A percentile compares a stretch with the other conserved stretches of the same genome.
These are phyloP conservation scores for Biscogniauxia marginata DNA, from an alignment of 2,329 filamentous ascomycete species.

Conservation along the genomic window DNA sequence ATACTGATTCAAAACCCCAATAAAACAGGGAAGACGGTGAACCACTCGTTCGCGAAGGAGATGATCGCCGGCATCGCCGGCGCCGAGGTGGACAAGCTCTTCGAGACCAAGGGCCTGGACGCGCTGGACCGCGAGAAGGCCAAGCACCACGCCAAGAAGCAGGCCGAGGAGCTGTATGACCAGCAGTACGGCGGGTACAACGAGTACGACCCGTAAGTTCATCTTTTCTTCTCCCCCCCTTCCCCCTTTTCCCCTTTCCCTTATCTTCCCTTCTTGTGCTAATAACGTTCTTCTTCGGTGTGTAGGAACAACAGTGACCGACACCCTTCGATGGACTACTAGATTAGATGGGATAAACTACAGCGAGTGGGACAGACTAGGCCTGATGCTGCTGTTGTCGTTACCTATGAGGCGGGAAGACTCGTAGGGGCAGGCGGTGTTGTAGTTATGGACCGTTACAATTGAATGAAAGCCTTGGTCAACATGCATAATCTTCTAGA, in stretches of 20 bases:
- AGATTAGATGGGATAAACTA: too few relatives aligned
- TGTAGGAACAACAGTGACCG: slow-evolving; percentile 9
- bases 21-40: slow-evolving; percentile 63
- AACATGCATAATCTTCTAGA: too few relatives aligned
- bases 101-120: slow-evolving; percentile 68
- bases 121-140: slow-evolving; percentile 57
- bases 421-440: too few relatives aligned
- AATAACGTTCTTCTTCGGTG: not conserved
- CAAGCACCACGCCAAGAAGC: slow-evolving; percentile 56
- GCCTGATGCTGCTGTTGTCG: too few relatives aligned
- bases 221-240: not conserved
- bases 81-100: slow-evolving; percentile 73
- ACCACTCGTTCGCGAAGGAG: slow-evolving; percentile 77
- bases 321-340: slow-evolving; percentile 21
- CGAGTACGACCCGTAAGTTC: slow-evolving; percentile 57
- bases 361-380: too few relatives aligned
- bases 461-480: too few relatives aligned
- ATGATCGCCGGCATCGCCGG: slow-evolving; percentile 69
- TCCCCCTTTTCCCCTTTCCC: not conserved
- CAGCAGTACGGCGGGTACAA: slow-evolving; percentile 55
- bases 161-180: slow-evolving; percentile 61
- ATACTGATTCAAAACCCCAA: not conserved
- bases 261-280: not conserved
- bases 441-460: too few relatives aligned
- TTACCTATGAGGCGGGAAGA: too few relatives aligned